Conservation (phyloP, 2,329 filamentous ascomycete species). For the Dactylellina parvicollis region DNA sequence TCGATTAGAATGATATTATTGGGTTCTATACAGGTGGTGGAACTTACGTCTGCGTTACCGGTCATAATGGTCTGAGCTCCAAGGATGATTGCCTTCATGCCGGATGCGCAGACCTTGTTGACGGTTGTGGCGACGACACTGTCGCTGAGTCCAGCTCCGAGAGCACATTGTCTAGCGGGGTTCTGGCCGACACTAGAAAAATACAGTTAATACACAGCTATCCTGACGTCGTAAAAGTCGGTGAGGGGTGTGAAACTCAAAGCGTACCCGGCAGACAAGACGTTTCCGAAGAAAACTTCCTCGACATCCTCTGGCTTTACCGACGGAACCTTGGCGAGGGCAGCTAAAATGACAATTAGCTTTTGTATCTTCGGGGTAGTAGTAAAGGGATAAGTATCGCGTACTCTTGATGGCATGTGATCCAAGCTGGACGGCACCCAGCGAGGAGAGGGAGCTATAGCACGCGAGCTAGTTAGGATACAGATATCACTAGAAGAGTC, state of each 20-base stretch:
- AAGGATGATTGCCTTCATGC: constrained; percentile 91
- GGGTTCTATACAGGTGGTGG: not conserved
- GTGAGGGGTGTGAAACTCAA: constrained; percentile 22
- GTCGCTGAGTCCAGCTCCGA: constrained; percentile 84
- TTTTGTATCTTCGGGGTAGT: not conserved
- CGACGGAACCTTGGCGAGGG: constrained; percentile 83
- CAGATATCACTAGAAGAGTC: not conserved
- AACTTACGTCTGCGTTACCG: constrained; percentile 76
- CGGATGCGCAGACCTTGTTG: constrained; percentile 99
- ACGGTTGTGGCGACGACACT: constrained; percentile 87
- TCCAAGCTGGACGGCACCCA: constrained; percentile 86
- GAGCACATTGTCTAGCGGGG: constrained; percentile 91
- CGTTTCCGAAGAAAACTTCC: constrained; percentile 98
- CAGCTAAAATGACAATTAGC: constrained; percentile 64
- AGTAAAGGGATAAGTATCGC: constrained; percentile 54
- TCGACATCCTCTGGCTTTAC: constrained; percentile 90
- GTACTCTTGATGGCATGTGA: constrained; percentile 90
- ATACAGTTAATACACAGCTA: constrained; percentile 48
- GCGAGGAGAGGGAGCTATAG: constrained; percentile 82
- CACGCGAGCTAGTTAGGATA: constrained; percentile 24
- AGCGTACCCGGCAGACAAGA: constrained; percentile 89
- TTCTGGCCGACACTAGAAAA: constrained; percentile 84
- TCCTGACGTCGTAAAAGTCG: not conserved
- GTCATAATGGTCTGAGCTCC: constrained; percentile 98
- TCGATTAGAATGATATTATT: constrained; percentile 6